Conservation (phyloP, 768 basidiomycete species). For the Trametes cinnabarina region DNA sequence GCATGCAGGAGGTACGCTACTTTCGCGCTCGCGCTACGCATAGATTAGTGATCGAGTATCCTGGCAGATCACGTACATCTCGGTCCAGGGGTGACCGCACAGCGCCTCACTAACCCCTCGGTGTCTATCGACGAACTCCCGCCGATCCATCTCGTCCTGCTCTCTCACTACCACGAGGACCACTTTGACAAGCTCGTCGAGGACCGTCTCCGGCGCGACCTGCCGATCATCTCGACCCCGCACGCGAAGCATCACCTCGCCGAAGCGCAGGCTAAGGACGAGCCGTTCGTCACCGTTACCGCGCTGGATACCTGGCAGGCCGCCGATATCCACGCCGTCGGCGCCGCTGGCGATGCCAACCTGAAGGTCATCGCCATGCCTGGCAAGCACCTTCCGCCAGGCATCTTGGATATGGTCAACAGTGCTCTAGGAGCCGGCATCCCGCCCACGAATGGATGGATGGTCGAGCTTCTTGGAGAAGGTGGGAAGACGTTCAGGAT, state of each 20-base stretch:
- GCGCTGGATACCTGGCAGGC: constrained; percentile 18
- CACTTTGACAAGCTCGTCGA: constrained; percentile 36
- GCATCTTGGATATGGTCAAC: constrained; percentile 24
- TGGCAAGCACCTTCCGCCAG: constrained; percentile 31
- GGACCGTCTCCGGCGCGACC: constrained; percentile 30
- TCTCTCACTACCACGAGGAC: constrained; percentile 31
- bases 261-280: constrained; percentile 3
- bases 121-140: constrained; percentile 31
- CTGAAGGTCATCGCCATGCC: constrained; percentile 29
- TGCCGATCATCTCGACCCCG: constrained; percentile 34
- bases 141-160: constrained; percentile 31
- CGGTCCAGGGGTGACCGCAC: constrained; percentile 30
- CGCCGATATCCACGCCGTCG: not conserved
- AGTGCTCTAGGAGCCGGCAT: constrained; percentile 25
- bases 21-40: no score
- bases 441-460: constrained; percentile 31
- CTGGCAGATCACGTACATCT: constrained; percentile 31
- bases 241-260: constrained; percentile 27
- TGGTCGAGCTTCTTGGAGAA: constrained; percentile 26
- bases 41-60: no score
- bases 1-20: constrained; percentile 9
- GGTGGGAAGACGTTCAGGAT: constrained; percentile 25
- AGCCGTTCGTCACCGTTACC: constrained; percentile 12
- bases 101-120: constrained; percentile 31
- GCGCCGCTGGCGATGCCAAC: not conserved